These are phyloP conservation scores for Elsinoe ampelina DNA, from an alignment of 2,329 filamentous ascomycete species.

Conservation along the genomic window DNA sequence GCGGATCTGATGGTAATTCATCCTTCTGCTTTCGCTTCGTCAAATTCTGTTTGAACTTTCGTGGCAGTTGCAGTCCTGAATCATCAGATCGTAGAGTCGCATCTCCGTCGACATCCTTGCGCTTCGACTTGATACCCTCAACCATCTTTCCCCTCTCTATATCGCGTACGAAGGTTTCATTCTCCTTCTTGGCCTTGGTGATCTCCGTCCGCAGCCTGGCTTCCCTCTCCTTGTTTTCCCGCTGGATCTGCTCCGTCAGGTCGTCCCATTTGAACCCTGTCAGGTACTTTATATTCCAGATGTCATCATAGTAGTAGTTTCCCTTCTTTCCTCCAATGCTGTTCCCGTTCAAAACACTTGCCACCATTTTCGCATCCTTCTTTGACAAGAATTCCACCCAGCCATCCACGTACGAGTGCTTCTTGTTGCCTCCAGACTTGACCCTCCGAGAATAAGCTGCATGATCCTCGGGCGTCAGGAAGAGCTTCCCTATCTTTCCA, in stretches of 20 bases:
- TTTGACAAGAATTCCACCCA: slow-evolving; percentile 79
- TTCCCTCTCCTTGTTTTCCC: slow-evolving; percentile 70
- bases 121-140: slow-evolving; percentile 53
- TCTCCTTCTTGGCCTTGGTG: slow-evolving; percentile 64
- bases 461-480: slow-evolving; percentile 68
- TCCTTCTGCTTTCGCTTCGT: slow-evolving; percentile 34
- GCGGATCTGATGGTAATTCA: not conserved
- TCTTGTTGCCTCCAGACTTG: slow-evolving; percentile 70
- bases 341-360: slow-evolving; percentile 65
- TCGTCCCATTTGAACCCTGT: slow-evolving; percentile 73
- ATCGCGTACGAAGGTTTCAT: slow-evolving; percentile 71
- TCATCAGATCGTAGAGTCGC: slow-evolving; percentile 18
- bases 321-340: slow-evolving; percentile 79
- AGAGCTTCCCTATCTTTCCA: slow-evolving; percentile 56
- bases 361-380: slow-evolving; percentile 65
- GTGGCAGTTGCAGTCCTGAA: slow-evolving; percentile 21
- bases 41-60: slow-evolving; percentile 59
- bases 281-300: slow-evolving; percentile 77
- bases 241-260: slow-evolving; percentile 65
- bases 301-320: slow-evolving; percentile 72
- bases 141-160: slow-evolving; percentile 73
- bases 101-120: slow-evolving; percentile 42
- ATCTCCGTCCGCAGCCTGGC: slow-evolving; percentile 72
- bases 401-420: slow-evolving; percentile 70
- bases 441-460: slow-evolving; percentile 57